phyloP scores from a whole-genome alignment of 805 yeast genomes.

The Lipomyces sp. region DNA sequence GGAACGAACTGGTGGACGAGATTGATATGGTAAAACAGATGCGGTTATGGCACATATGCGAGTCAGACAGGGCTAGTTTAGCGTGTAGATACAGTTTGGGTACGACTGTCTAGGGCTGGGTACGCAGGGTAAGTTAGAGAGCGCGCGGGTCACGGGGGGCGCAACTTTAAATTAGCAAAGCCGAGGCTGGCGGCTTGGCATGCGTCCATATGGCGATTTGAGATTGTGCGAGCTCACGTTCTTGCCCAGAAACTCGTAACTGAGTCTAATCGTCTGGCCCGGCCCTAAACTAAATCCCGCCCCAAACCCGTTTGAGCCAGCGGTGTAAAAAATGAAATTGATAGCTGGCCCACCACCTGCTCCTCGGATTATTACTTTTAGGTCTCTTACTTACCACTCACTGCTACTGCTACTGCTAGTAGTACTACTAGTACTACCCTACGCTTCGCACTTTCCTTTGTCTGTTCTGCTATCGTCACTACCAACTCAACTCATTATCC shows the following conservation, averaged over 20 bases:
- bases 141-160: background rate
- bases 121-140: conserved; percentile 1
- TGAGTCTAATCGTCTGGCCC: background rate
- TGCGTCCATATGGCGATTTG: background rate
- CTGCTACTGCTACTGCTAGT: background rate
- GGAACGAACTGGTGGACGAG: too few species aligned
- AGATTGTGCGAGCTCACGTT: background rate
- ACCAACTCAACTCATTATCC: background rate
- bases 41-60: too few species aligned
- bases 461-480: too few species aligned
- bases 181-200: conserved; percentile 5
- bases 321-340: background rate
- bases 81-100: background rate
- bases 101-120: background rate
- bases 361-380: background rate
- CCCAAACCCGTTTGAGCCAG: too few species aligned
- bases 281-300: background rate
- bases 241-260: background rate
- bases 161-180: background rate
- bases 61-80: too few species aligned
- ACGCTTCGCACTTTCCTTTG: too few species aligned
- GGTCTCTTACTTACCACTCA: background rate
- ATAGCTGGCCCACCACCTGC: background rate
- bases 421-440: too few species aligned
- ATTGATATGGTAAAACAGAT: too few species aligned